Evolutionary conservation across 225 moss, liverwort and hornwort genomes (phyloP).

Genomic region (Marchantia paleacea): DNA sequence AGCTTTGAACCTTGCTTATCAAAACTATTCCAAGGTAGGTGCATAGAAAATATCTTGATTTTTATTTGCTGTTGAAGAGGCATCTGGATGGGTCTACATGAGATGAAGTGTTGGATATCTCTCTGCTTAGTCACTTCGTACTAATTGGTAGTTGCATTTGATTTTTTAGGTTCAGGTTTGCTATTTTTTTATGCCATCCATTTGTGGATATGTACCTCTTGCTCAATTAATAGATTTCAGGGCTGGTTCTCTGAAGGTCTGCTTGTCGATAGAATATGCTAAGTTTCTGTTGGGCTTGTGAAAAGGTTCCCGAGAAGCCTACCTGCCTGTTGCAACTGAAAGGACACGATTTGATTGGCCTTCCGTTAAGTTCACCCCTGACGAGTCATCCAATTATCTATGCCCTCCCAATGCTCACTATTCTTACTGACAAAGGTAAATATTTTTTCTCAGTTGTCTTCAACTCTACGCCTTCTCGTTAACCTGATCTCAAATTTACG

Average conservation of each 20-base stretch:
- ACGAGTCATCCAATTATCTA: conserved; percentile 59
- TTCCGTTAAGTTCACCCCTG: conserved; percentile 76
- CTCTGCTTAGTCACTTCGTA: not conserved
- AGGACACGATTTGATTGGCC: conserved; percentile 85
- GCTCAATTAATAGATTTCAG: not conserved
- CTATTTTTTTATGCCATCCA: not conserved
- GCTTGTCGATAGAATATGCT: not conserved
- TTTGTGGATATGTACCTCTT: not conserved
- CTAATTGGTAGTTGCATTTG: not conserved
- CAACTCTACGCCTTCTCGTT: too few species aligned
- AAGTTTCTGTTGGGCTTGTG: not conserved
- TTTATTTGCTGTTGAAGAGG: not conserved
- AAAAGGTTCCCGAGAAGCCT: conserved; percentile 62
- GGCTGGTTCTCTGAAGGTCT: not conserved
- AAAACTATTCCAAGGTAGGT: conserved; percentile 58
- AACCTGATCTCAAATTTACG: not conserved
- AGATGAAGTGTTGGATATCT: not conserved
- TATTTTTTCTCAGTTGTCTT: not conserved
- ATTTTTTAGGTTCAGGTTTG: not conserved
- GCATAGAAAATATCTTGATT: not conserved
- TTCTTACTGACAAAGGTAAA: conserved; percentile 82
- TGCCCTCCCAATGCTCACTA: conserved; percentile 80
- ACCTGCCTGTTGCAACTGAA: conserved; percentile 67
- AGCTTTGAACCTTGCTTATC: conserved; percentile 89
- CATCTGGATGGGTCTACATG: too few species aligned